These are phyloP conservation scores for Mortierella sp. DNA, from an alignment of 371 early-diverging fungal genomes.

Conservation along the genomic window DNA sequence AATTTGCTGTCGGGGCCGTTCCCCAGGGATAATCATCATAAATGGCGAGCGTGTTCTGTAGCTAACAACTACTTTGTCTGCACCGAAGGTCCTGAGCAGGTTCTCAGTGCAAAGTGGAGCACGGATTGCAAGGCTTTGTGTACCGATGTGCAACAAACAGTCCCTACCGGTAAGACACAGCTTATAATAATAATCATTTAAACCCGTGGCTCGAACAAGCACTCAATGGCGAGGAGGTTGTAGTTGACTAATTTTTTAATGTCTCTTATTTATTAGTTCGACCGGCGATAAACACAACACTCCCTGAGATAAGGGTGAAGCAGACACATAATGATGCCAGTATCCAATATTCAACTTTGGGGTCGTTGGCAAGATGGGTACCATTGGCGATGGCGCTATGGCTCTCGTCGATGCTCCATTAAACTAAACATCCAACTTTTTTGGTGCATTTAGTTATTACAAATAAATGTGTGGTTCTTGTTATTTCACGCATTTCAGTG, in stretches of 20 bases:
- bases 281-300: slow-evolving; percentile 29
- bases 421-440: neutral
- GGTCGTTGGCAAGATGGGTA: neutral
- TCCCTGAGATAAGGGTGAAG: slow-evolving; percentile 27
- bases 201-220: neutral
- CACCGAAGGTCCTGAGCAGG: slow-evolving; percentile 37
- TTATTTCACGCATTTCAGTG: too few species aligned
- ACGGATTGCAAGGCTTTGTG: slow-evolving; percentile 28
- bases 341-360: neutral
- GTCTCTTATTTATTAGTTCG: slow-evolving; percentile 30
- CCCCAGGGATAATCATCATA: slow-evolving; percentile 37
- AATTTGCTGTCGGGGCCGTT: slow-evolving; percentile 39
- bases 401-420: neutral
- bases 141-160: slow-evolving; percentile 19
- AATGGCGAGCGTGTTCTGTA: slow-evolving; percentile 38
- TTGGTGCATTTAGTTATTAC: too few species aligned
- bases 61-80: slow-evolving; percentile 47
- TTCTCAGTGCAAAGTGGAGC: slow-evolving; percentile 36
- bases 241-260: slow-evolving; percentile 1
- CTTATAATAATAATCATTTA: neutral
- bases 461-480: too few species aligned
- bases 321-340: slow-evolving; percentile 23
- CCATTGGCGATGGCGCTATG: neutral
- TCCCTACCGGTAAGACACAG: slow-evolving; percentile 26
- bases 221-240: neutral